Evolutionary conservation across 352 stramenopile species (phyloP).

Genomic region (Globisporangium sylvaticum): DNA sequence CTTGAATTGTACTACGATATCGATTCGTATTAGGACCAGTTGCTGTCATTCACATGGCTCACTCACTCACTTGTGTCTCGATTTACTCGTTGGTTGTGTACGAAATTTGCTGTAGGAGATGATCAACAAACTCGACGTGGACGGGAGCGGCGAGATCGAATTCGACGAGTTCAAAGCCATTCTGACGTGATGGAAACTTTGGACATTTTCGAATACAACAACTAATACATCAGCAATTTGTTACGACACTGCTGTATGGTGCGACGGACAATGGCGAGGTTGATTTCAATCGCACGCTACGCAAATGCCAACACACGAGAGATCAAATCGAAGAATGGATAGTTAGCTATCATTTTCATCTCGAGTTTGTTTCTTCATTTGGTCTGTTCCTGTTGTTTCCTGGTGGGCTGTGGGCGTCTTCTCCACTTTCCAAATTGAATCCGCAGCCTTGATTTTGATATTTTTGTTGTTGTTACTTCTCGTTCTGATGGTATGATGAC

Average conservation of each 20-base stretch:
- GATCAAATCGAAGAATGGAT: no score
- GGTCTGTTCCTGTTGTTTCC: not conserved
- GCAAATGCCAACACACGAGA: no score
- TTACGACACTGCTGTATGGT: no score
- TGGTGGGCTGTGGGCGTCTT: not conserved
- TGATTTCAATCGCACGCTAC: no score
- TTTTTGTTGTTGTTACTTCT: not conserved
- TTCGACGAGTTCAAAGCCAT: constrained; percentile 96
- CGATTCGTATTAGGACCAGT: no score
- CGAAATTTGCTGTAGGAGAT: constrained; percentile 60
- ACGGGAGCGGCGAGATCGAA: constrained; percentile 94
- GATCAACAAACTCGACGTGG: constrained; percentile 95
- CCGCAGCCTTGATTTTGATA: not conserved
- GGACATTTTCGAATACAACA: no score
- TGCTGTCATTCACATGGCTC: not conserved
- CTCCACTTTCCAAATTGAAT: not conserved
- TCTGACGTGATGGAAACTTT: constrained; percentile 39
- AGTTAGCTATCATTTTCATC: not conserved
- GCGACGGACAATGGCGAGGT: no score
- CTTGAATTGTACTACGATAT: not conserved
- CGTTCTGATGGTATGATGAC: not conserved
- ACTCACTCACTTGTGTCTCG: not conserved
- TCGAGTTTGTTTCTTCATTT: not conserved
- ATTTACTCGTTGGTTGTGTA: not conserved
- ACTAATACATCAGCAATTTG: no score